Percentiles rank a stretch among this genome's conserved stretches.
Evolutionary conservation across 139 green algal species (phyloP).

Genomic region (Chlorella sp.): DNA sequence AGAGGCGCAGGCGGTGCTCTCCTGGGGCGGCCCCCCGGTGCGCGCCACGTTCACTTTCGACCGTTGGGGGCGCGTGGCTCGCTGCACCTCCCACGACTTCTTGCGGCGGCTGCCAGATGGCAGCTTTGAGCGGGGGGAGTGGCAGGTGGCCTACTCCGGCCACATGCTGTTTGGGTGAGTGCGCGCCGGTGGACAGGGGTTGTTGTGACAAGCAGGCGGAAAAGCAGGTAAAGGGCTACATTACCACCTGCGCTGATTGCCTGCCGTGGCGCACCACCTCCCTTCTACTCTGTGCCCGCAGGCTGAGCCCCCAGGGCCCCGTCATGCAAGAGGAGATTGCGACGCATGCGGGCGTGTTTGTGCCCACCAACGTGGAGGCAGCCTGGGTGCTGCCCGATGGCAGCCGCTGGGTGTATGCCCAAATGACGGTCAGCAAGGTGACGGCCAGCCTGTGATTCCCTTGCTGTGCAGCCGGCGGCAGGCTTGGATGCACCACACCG

Average conservation of each 20-base stretch:
- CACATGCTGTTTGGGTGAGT: constrained; percentile 38
- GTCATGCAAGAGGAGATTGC: constrained; percentile 20
- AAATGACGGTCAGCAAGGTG: not conserved
- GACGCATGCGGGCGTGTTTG: constrained; percentile 5
- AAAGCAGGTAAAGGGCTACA: no score
- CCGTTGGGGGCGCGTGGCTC: not conserved
- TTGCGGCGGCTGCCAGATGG: constrained; percentile 12
- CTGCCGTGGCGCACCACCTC: no score
- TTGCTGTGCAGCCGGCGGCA: no score
- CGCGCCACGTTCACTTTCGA: constrained; percentile 5
- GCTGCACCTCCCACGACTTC: not conserved
- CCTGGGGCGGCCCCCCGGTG: not conserved
- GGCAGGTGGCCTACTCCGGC: not conserved
- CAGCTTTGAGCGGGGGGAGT: constrained; percentile 4
- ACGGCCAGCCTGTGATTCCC: not conserved
- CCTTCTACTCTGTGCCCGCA: no score
- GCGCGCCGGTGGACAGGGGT: not conserved
- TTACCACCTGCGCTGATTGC: no score
- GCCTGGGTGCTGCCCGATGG: constrained; percentile 10
- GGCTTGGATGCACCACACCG: no score
- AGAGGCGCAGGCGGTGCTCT: constrained; percentile 15
- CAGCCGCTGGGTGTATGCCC: not conserved
- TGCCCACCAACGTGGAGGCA: constrained; percentile 4
- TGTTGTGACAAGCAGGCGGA: no score
- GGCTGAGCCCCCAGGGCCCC: constrained; percentile 19